phyloP scores from a whole-genome alignment of 2,329 filamentous ascomycete species.

The Myotisia sp. region DNA sequence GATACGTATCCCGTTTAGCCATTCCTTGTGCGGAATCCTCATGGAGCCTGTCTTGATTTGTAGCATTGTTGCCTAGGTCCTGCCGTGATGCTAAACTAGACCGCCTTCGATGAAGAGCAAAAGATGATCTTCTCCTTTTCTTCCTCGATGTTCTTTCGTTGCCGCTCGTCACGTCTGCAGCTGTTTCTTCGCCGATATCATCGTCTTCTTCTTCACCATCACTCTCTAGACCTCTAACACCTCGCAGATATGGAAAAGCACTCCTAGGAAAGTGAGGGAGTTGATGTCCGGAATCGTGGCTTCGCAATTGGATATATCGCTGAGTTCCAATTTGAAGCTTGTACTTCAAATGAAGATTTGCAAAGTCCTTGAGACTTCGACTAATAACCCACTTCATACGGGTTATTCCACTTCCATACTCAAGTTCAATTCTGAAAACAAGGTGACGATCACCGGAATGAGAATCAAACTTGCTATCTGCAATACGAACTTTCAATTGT shows the following conservation, averaged over 20 bases:
- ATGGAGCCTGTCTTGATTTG: conserved; percentile 24
- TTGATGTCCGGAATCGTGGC: conserved; percentile 56
- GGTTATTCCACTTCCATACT: conserved; percentile 90
- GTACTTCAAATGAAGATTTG: conserved; percentile 86
- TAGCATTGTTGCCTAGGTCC: conserved; percentile 26
- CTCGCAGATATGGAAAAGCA: conserved; percentile 77
- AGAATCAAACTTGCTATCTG: conserved; percentile 58
- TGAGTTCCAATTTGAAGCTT: conserved; percentile 74
- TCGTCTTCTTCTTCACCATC: conserved; percentile 59
- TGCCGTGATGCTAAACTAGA: conserved; percentile 36
- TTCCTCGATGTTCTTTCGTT: conserved; percentile 44
- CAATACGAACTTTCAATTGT: conserved; percentile 78
- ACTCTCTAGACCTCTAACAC: conserved; percentile 63
- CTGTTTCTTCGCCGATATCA: conserved; percentile 33
- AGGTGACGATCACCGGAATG: conserved; percentile 53
- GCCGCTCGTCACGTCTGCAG: conserved; percentile 55
- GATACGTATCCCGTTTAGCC: conserved; percentile 45
- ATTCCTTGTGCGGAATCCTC: conserved; percentile 8
- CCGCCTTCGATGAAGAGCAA: conserved; percentile 43
- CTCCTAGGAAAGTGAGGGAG: conserved; percentile 82
- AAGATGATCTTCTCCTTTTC: conserved; percentile 41
- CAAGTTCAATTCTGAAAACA: conserved; percentile 79
- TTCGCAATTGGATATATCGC: conserved; percentile 58
- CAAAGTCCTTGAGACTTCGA: conserved; percentile 74
- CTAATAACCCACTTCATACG: conserved; percentile 94